Evolutionary conservation across 2,329 filamentous ascomycete species (phyloP).

Genomic region (Sclerotinia sclerotiorum): DNA sequence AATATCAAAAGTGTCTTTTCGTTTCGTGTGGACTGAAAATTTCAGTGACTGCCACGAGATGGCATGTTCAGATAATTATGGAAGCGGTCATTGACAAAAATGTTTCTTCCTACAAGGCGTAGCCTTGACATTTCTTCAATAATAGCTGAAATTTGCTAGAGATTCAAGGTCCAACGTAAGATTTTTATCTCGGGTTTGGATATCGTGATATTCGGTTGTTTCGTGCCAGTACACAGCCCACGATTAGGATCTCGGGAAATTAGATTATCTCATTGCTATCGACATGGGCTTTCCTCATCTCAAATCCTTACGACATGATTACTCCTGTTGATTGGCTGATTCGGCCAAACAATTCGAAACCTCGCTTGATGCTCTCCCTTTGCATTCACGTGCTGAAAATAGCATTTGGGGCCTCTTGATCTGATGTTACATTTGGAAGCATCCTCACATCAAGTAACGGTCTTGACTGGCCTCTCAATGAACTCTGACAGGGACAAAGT

Average conservation of each 20-base stretch:
- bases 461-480: not conserved
- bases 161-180: not conserved
- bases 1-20: not conserved
- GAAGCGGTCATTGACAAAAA: not conserved
- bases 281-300: constrained; percentile 16
- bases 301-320: constrained; percentile 4
- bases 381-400: not conserved
- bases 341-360: constrained; percentile 5
- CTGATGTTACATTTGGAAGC: not conserved
- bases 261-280: not conserved
- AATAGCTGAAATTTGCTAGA: not conserved
- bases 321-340: not conserved
- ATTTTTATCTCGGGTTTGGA: not conserved
- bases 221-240: constrained; percentile 11
- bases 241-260: constrained; percentile 19
- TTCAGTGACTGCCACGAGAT: not conserved
- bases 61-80: not conserved
- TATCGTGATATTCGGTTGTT: not conserved
- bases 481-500: constrained; percentile 5
- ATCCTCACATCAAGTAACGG: constrained; percentile 1
- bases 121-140: not conserved
- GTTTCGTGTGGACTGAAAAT: too few species aligned
- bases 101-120: not conserved
- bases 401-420: not conserved
- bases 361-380: not conserved